These are phyloP conservation scores for Syncephalastrum sp. DNA, from an alignment of 371 early-diverging fungal genomes.

Conservation along the genomic window DNA sequence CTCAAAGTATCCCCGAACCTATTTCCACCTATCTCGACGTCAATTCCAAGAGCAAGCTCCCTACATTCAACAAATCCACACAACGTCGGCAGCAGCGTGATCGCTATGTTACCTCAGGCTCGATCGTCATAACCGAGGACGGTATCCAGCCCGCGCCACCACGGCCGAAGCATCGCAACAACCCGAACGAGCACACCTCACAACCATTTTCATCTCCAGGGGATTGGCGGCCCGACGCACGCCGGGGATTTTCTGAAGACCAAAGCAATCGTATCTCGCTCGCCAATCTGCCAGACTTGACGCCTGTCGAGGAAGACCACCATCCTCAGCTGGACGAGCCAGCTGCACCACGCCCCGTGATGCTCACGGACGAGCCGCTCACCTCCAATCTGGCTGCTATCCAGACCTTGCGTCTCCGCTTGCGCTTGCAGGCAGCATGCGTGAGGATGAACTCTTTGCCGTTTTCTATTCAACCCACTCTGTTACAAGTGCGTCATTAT, in stretches of 20 bases:
- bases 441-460: conserved; percentile 22
- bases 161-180: conserved; percentile 1
- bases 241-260: not conserved
- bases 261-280: conserved; percentile 1
- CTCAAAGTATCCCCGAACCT: conserved; percentile 41
- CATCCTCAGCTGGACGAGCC: not conserved
- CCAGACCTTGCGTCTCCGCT: conserved; percentile 25
- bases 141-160: conserved; percentile 21
- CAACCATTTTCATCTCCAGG: conserved; percentile 1
- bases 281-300: conserved; percentile 9
- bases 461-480: conserved; percentile 29
- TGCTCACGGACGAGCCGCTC: conserved; percentile 20
- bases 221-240: conserved; percentile 1
- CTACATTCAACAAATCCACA: conserved; percentile 27
- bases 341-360: conserved; percentile 14
- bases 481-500: conserved; percentile 24
- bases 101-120: conserved; percentile 26
- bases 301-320: conserved; percentile 9
- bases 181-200: conserved; percentile 3
- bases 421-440: conserved; percentile 22
- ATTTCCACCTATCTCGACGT: conserved; percentile 43
- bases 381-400: conserved; percentile 30
- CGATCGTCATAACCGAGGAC: conserved; percentile 36
- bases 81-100: conserved; percentile 22
- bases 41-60: conserved; percentile 40